These are phyloP conservation scores for Camellia oleifera DNA, from an alignment of 179 eudicot species.

Conservation along the genomic window DNA sequence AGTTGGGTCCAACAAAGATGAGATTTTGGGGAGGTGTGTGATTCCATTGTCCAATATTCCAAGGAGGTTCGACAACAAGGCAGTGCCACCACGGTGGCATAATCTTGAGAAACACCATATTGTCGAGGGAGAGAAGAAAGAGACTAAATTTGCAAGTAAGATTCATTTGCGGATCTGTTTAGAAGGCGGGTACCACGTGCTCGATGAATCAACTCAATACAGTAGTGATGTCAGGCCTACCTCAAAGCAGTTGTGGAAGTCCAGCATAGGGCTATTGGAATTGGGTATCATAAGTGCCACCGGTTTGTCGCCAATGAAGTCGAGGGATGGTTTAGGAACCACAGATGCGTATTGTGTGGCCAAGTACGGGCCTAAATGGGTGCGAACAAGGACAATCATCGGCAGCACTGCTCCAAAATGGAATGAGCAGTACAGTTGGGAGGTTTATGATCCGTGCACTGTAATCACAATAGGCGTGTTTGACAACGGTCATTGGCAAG, in stretches of 20 bases:
- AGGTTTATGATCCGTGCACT: constrained; percentile 75
- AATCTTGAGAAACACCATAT: constrained; percentile 61
- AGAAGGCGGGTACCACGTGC: constrained; percentile 84
- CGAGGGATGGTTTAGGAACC: constrained; percentile 53
- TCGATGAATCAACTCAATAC: constrained; percentile 71
- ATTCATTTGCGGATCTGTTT: constrained; percentile 63
- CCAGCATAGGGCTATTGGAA: constrained; percentile 64
- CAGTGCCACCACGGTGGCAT: constrained; percentile 54
- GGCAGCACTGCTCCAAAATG: constrained; percentile 54
- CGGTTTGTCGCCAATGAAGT: constrained; percentile 59
- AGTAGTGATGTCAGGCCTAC: constrained; percentile 71
- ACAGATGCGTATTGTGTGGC: constrained; percentile 84
- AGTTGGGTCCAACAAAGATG: constrained; percentile 38
- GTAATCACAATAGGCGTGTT: constrained; percentile 69
- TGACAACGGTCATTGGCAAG: constrained; percentile 61
- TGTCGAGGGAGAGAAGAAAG: constrained; percentile 60
- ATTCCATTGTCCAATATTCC: constrained; percentile 37
- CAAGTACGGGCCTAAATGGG: constrained; percentile 79
- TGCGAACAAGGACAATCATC: constrained; percentile 67
- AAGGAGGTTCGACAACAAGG: constrained; percentile 62
- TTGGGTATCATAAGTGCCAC: constrained; percentile 65
- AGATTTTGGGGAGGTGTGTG: constrained; percentile 45
- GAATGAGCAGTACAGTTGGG: constrained; percentile 92
- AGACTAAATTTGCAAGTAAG: constrained; percentile 56
- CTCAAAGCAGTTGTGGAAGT: constrained; percentile 58